Percentiles rank a stretch among this genome's conserved stretches.
These are phyloP conservation scores for Sordariomycetes sp. DNA, from an alignment of 2,329 filamentous ascomycete species.

Conservation along the genomic window DNA sequence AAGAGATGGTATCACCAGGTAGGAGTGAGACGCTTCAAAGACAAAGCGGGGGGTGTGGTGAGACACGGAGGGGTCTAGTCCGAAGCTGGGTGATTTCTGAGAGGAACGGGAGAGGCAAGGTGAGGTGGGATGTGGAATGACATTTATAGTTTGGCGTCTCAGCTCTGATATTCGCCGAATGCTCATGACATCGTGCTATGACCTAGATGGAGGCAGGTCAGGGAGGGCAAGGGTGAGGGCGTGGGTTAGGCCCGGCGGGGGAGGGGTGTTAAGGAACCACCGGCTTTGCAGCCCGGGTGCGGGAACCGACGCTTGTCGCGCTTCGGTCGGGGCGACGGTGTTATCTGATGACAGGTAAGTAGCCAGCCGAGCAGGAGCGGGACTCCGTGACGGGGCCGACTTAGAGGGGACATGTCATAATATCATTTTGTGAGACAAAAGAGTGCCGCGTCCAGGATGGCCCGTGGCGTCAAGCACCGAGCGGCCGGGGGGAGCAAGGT, in stretches of 20 bases:
- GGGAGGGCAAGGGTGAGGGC: neutral
- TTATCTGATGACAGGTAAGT: neutral
- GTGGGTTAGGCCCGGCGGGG: neutral
- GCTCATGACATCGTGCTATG: neutral
- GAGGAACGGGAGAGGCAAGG: neutral
- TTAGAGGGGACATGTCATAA: conserved; percentile 5
- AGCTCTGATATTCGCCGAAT: neutral
- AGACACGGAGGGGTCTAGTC: neutral
- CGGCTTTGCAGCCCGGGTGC: neutral
- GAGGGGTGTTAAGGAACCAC: neutral
- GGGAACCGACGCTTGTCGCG: neutral
- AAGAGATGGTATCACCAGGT: neutral
- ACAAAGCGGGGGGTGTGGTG: neutral
- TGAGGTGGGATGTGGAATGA: neutral
- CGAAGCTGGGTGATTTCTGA: neutral
- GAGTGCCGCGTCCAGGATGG: neutral
- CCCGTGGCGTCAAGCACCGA: conserved; percentile 2
- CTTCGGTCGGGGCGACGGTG: neutral
- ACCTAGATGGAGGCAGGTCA: neutral
- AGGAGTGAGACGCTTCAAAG: neutral
- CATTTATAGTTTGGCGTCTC: neutral
- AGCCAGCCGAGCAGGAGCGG: conserved; percentile 1
- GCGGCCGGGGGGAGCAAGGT: neutral
- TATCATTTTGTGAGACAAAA: conserved; percentile 3
- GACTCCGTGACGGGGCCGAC: conserved; percentile 2